These are phyloP conservation scores for Hypholoma sublateritium DNA, from an alignment of 768 basidiomycete species.

Conservation along the genomic window DNA sequence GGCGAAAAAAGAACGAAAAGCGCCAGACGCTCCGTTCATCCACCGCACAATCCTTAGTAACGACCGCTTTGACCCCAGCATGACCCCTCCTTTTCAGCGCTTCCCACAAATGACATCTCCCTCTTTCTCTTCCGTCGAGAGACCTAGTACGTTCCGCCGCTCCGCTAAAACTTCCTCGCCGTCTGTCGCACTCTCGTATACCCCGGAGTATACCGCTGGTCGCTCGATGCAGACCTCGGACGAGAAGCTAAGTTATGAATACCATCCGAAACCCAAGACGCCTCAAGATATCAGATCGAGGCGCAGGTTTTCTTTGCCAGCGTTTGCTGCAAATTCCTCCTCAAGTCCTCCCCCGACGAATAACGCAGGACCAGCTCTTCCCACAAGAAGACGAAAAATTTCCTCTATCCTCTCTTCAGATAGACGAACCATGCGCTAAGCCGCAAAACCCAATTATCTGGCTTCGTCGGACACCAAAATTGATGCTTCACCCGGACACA, in stretches of 20 bases:
- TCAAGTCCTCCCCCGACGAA: constrained; percentile 16
- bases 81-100: background rate
- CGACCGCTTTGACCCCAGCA: background rate
- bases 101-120: constrained; percentile 5
- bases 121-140: constrained; percentile 2
- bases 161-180: constrained; percentile 16
- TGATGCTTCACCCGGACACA: background rate
- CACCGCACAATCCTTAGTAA: background rate
- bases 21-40: background rate
- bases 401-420: constrained; percentile 6
- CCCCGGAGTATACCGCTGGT: constrained; percentile 7
- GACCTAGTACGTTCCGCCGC: constrained; percentile 4
- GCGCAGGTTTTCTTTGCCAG: constrained; percentile 35
- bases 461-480: no score
- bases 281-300: constrained; percentile 36
- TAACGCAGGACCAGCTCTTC: background rate
- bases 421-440: background rate
- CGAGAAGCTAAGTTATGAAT: constrained; percentile 16
- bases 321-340: constrained; percentile 16
- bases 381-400: constrained; percentile 1
- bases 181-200: constrained; percentile 17
- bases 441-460: background rate
- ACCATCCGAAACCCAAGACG: constrained; percentile 27
- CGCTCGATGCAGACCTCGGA: constrained; percentile 8
- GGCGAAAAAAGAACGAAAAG: background rate